Base-by-base conservation (phyloP, 345 rosid species). In the Rhizophora mangle region DNA sequence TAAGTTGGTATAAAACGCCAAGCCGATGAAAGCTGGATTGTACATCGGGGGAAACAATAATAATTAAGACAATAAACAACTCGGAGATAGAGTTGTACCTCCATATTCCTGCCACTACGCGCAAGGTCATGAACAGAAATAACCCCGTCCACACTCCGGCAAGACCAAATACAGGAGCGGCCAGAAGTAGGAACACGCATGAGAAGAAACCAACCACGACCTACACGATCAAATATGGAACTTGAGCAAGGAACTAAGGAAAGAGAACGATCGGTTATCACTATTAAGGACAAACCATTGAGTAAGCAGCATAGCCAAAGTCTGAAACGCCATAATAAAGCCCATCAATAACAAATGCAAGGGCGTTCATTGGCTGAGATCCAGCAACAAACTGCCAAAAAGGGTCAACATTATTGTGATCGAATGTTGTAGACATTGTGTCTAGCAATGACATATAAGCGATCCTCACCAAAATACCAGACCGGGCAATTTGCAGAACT, bases 271-370 rank as follows among this genome's bases (percentile, higher is more conserved):
- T 53, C 26, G 1, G 22, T 4, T 52, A 68, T 62, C 8, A 65
- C 62, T 60, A 51, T 67, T 8, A 76, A 54, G 43, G 68, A 76
- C 77, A 71, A 43, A 94, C 97, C 99, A 88, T 91, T 47, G 99
- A 86, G 79, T 87, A 82, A 21, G 97, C 93, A 47, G 99, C 96
- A 82, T 85, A 91, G 79, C 84, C 92, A 18, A 85, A 91, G 80
- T 95, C 99, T 6, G 97, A 91, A 78, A 86, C 99, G 47, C 96
- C 99, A 37, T 91, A 91, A 56, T 91, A 95, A 4, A 95, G 93
- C 46, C 98, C 99, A 70, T 95, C 99, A 21, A 89, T 68, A 66
- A 95, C 92, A 57, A 95, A 95, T 16, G 99, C 99, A 22, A 89
- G 63, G 49, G 97, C 96, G 76, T 95, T 95, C 72, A 95, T 78